phyloP scores from a whole-genome alignment of 768 basidiomycete genomes.

The Mycena chlorophos region DNA sequence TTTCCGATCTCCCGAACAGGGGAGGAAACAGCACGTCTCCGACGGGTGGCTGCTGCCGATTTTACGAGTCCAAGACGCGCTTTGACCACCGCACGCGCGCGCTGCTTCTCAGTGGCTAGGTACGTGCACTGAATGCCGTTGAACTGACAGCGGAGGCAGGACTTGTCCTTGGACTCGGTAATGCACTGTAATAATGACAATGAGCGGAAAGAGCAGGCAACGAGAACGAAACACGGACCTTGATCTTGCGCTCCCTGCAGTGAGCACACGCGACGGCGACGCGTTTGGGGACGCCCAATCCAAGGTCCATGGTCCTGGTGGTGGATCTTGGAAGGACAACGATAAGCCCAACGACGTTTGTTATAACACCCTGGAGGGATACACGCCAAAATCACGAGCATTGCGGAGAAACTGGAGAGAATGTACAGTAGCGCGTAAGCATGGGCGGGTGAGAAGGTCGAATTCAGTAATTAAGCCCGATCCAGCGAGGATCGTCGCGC shows the following conservation, averaged over 20 bases:
- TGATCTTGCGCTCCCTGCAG: slow-evolving; percentile 11
- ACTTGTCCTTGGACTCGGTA: background rate
- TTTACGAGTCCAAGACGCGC: background rate
- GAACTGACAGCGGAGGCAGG: slow-evolving; percentile 8
- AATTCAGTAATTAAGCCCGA: too few species aligned
- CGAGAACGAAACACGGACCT: background rate
- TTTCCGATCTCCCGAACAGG: background rate
- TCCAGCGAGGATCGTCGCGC: too few species aligned
- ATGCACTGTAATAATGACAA: slow-evolving; percentile 4
- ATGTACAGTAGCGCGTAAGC: too few species aligned
- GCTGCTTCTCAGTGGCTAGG: slow-evolving; percentile 5
- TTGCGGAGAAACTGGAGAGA: too few species aligned
- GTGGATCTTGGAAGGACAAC: too few species aligned
- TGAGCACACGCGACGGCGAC: slow-evolving; percentile 10
- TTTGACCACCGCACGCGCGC: slow-evolving; percentile 1
- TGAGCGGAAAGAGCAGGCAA: background rate
- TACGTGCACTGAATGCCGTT: slow-evolving; percentile 8
- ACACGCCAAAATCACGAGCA: too few species aligned
- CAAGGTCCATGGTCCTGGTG: background rate
- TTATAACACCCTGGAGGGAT: too few species aligned
- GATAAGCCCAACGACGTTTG: too few species aligned
- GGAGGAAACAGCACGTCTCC: background rate
- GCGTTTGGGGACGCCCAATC: slow-evolving; percentile 1
- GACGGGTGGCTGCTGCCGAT: background rate
- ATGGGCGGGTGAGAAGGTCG: too few species aligned